Conservation (phyloP, 2,329 filamentous ascomycete genomes). For the Thermomyces lanuginosus region DNA sequence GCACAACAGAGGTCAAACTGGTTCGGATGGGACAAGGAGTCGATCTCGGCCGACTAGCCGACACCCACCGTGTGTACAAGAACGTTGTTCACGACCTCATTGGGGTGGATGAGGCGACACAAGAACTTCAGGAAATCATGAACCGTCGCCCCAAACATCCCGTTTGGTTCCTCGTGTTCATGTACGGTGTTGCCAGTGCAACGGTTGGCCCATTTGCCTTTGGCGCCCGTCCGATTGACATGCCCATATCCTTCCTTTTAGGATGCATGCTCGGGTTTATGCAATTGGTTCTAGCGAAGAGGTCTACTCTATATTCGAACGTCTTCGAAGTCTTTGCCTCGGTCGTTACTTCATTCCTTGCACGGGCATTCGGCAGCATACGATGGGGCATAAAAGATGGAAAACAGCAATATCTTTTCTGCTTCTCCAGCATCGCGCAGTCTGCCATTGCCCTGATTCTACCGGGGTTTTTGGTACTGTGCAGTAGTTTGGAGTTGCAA, state of each 20-base stretch:
- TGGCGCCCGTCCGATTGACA: constrained; percentile 55
- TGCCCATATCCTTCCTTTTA: constrained; percentile 59
- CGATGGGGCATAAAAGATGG: constrained; percentile 20
- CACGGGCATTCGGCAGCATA: constrained; percentile 51
- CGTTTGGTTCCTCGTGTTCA: constrained; percentile 38
- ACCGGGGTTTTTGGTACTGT: constrained; percentile 47
- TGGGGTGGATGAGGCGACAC: constrained; percentile 25
- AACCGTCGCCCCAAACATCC: constrained; percentile 38
- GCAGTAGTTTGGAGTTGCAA: constrained; percentile 47
- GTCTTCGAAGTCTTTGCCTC: constrained; percentile 48
- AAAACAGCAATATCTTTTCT: constrained; percentile 35
- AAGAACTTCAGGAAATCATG: constrained; percentile 36
- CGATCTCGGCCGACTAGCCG: constrained; percentile 25
- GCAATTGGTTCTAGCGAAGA: constrained; percentile 56
- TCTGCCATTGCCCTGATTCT: constrained; percentile 55
- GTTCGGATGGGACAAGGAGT: constrained; percentile 24
- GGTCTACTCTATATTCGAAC: constrained; percentile 50
- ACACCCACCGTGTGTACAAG: constrained; percentile 30
- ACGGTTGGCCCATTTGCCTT: constrained; percentile 67
- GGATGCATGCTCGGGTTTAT: constrained; percentile 57
- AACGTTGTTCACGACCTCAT: constrained; percentile 29
- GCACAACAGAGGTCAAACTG: constrained; percentile 29
- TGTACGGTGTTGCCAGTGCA: constrained; percentile 60
- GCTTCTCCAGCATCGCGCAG: constrained; percentile 53
- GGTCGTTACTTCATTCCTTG: constrained; percentile 49